Percentiles rank a stretch among this genome's conserved stretches.
These are phyloP conservation scores for Microthlaspi erraticum DNA, from an alignment of 345 rosid species.

Conservation along the genomic window DNA sequence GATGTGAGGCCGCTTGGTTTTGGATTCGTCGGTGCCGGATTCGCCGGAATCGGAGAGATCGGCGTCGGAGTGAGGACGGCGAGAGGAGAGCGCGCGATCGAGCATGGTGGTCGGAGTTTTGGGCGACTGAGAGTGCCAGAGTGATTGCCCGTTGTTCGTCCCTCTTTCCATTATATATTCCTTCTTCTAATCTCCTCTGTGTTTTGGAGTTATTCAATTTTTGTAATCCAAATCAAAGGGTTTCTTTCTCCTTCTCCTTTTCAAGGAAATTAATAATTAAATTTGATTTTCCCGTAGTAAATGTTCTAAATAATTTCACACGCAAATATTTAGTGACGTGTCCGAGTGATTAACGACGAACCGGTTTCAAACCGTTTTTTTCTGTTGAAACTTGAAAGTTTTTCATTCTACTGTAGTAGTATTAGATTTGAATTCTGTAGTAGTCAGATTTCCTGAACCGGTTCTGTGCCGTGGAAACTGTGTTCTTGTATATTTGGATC, in stretches of 20 bases:
- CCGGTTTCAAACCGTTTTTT: too few species aligned
- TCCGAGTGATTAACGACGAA: too few species aligned
- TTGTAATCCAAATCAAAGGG: neutral
- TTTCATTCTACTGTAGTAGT: too few species aligned
- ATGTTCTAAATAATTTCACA: too few species aligned
- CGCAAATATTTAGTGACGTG: too few species aligned
- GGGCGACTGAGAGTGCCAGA: constrained; percentile 54
- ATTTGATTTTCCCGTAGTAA: neutral
- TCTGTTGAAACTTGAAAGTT: too few species aligned
- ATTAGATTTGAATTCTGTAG: too few species aligned
- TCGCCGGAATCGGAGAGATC: constrained; percentile 43
- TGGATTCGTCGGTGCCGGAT: constrained; percentile 60
- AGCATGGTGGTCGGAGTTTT: constrained; percentile 50
- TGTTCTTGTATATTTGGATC: too few species aligned
- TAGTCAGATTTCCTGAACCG: too few species aligned
- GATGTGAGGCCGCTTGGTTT: constrained; percentile 62
- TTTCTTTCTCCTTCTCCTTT: neutral
- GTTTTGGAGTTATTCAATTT: neutral
- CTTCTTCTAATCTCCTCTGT: neutral
- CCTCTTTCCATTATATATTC: constrained; percentile 36
- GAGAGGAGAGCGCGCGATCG: constrained; percentile 65
- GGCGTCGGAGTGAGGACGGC: constrained; percentile 58
- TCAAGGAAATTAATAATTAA: neutral
- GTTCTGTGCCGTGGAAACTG: too few species aligned
- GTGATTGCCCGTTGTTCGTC: constrained; percentile 38